Evolutionary conservation across 2,329 filamentous ascomycete species (phyloP).

Genomic region (Pyricularia sp.): DNA sequence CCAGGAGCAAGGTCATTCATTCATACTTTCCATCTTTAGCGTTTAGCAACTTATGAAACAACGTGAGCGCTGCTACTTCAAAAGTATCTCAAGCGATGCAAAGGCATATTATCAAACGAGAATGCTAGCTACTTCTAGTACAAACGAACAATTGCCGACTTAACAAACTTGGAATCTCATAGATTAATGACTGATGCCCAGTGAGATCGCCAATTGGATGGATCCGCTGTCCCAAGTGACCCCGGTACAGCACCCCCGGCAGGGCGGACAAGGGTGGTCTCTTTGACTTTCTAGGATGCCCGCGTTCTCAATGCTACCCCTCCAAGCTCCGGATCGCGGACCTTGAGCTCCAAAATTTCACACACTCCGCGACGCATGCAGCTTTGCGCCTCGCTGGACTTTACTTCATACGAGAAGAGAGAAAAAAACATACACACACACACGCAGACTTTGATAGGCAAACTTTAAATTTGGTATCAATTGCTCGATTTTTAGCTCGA

Average conservation of each 20-base stretch:
- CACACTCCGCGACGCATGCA: neutral
- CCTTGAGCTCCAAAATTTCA: slow-evolving; percentile 2
- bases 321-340: slow-evolving; percentile 1
- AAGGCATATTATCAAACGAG: neutral
- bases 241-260: neutral
- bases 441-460: neutral
- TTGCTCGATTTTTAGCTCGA: neutral
- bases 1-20: no score
- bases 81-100: no score
- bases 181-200: neutral
- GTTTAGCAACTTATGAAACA: no score
- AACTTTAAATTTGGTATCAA: neutral
- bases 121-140: neutral
- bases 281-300: neutral
- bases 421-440: neutral
- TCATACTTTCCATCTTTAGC: no score
- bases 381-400: neutral
- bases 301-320: neutral
- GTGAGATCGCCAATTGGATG: neutral
- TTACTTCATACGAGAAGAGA: neutral
- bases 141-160: neutral
- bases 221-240: neutral
- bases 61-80: no score
- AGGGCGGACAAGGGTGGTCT: neutral
- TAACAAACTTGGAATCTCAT: neutral